phyloP scores from a whole-genome alignment of 257 asterid genomes.

The Solanum gandarillasii region DNA sequence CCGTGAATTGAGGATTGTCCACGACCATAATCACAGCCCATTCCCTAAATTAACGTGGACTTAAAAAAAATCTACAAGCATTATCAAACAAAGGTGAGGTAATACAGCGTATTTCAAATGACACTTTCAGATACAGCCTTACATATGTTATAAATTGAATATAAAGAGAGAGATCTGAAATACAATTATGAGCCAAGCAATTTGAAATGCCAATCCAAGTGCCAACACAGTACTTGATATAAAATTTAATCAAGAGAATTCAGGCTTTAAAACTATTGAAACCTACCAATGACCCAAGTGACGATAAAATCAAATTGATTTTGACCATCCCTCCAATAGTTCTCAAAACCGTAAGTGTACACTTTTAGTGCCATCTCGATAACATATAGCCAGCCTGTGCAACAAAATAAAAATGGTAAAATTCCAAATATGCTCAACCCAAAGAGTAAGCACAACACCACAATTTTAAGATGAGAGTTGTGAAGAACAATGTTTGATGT shows the following conservation, averaged over 20 bases:
- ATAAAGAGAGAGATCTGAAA: background rate
- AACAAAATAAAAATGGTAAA: slow-evolving; percentile 16
- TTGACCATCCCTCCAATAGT: slow-evolving; percentile 98
- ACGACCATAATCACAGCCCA: background rate
- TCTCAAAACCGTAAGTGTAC: slow-evolving; percentile 71
- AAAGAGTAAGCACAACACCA: background rate
- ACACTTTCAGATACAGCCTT: background rate
- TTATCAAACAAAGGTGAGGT: background rate
- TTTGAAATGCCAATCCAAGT: background rate
- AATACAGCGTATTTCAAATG: background rate
- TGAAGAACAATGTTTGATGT: background rate
- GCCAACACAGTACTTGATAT: background rate
- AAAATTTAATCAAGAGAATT: background rate
- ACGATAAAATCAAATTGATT: slow-evolving; percentile 85
- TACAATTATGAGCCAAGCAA: background rate
- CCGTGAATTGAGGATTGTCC: background rate
- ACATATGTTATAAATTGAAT: background rate
- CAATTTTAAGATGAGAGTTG: background rate
- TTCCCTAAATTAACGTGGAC: background rate
- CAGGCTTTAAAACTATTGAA: background rate
- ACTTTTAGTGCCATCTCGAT: slow-evolving; percentile 82
- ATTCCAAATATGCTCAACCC: background rate
- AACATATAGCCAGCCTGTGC: slow-evolving; percentile 92
- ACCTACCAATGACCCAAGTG: slow-evolving; percentile 95
- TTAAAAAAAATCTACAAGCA: background rate